Conservation (phyloP, 1,284 basidiomycete genomes). For the Marasmius oreades region DNA sequence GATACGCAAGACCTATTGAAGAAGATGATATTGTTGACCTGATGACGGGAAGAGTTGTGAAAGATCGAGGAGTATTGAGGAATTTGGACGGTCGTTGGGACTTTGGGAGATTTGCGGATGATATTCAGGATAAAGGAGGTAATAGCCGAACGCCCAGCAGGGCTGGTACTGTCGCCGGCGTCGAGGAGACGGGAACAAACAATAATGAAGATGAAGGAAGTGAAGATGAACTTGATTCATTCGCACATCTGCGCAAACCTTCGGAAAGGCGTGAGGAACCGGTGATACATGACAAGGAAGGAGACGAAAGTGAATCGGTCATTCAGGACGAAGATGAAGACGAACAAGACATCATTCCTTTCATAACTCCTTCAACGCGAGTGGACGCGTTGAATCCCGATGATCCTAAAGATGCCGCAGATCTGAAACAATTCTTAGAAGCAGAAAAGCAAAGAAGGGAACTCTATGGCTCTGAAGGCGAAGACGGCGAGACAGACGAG, state of each 20-base stretch:
- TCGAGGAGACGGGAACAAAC: conserved; percentile 19
- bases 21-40: conserved; percentile 77
- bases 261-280: not conserved
- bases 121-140: conserved; percentile 20
- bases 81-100: conserved; percentile 34
- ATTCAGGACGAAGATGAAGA: conserved; percentile 29
- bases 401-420: conserved; percentile 54
- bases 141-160: not conserved
- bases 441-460: conserved; percentile 52
- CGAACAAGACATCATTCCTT: conserved; percentile 32
- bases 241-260: conserved; percentile 15
- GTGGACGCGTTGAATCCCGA: conserved; percentile 41
- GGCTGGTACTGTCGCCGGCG: not conserved
- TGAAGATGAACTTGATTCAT: conserved; percentile 39
- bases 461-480: conserved; percentile 40
- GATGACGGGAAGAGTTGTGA: conserved; percentile 50
- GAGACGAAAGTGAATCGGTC: conserved; percentile 25
- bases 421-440: conserved; percentile 62
- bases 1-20: conserved; percentile 61
- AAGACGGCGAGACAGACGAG: conserved; percentile 27
- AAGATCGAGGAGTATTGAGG: conserved; percentile 64
- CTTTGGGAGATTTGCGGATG: conserved; percentile 44
- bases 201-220: conserved; percentile 34
- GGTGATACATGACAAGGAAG: conserved; percentile 27
- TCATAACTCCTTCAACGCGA: conserved; percentile 21